Evolutionary conservation across 2,329 filamentous ascomycete genomes (phyloP), one percentile per base, ranked within the genome.

Genomic region (Trematosphaeria pertusa): DNA sequence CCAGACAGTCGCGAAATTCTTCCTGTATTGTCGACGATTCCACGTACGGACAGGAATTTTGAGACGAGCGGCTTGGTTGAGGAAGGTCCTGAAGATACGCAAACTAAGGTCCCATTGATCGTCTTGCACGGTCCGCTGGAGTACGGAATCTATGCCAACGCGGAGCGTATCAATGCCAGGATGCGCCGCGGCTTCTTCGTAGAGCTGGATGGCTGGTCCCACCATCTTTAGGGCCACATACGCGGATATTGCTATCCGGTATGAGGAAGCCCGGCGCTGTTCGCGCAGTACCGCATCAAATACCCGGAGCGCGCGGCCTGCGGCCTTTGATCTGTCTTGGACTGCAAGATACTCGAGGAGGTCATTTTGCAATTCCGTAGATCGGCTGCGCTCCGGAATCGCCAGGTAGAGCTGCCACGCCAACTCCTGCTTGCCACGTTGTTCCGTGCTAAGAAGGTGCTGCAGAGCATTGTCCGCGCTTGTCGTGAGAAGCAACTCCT

Each of bases 211-310:
- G 9, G 77, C 70, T 3, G 59, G 56, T 2, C 70, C 69, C 11
- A 73, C 48, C 47, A 74, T 65, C 15, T 70, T 61, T 12, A 76
- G 62, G n/a, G 56, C 61, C 19, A 81, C 52, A 48, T 77, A 73
- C 17, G 80, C 74, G 33, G 68, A 67, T 17, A 78, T 72, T 19
- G 75, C 71, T 31, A 70, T 61, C 40, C 71, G 59, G 58, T 81
- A 84, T 41, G 78, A 74, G 4, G 68, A 64, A 6, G 66, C 55
- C 2, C 67, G 71, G 19, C 78, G 75, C 28, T 70, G 43, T 7
- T 68, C 43, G 1, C 48, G 18, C 3, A 70, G 59, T 19, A 81
- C 71, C 3, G 54, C 46, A 21, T 75, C 60, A 56, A 83, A 83
- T 7, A 83, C 49, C n/a, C 69, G 51, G 37, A 75, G 67, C 14